Conservation (phyloP, 1,139 yeast genomes). For the Pneumocystis jirovecii region DNA sequence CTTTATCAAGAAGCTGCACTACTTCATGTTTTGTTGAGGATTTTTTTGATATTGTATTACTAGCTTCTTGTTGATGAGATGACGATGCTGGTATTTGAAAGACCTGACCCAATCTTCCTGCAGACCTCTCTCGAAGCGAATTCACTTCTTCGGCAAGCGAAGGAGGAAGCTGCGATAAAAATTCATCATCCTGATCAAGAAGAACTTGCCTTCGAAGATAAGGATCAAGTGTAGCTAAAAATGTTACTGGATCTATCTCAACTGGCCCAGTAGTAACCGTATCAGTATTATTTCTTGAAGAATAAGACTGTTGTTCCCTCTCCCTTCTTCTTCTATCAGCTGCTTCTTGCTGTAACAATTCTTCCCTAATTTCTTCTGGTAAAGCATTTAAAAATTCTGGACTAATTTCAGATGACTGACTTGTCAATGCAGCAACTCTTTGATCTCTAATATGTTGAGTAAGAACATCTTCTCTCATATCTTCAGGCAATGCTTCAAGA, state of each 20-base stretch:
- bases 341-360: conserved; percentile 52
- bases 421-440: conserved; percentile 29
- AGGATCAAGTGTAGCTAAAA: conserved; percentile 26
- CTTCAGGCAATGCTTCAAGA: conserved; percentile 79
- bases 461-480: conserved; percentile 83
- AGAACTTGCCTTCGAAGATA: conserved; percentile 24
- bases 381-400: conserved; percentile 71
- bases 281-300: conserved; percentile 3
- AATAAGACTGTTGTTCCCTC: conserved; percentile 2
- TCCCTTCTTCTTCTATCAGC: conserved; percentile 21
- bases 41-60: conserved; percentile 1
- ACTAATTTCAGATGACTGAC: conserved; percentile 45
- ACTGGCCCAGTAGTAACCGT: conserved; percentile 10
- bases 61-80: not conserved
- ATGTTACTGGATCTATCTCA: conserved; percentile 22
- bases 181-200: conserved; percentile 25
- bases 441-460: conserved; percentile 70
- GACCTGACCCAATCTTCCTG: conserved; percentile 1
- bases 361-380: conserved; percentile 61
- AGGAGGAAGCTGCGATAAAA: conserved; percentile 22
- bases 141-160: conserved; percentile 24
- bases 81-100: not conserved
- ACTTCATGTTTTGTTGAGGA: conserved; percentile 4
- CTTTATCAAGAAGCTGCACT: conserved; percentile 47
- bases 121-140: conserved; percentile 16